Conservation (phyloP, 495 filamentous ascomycete species). For the Copromyces sp. region DNA sequence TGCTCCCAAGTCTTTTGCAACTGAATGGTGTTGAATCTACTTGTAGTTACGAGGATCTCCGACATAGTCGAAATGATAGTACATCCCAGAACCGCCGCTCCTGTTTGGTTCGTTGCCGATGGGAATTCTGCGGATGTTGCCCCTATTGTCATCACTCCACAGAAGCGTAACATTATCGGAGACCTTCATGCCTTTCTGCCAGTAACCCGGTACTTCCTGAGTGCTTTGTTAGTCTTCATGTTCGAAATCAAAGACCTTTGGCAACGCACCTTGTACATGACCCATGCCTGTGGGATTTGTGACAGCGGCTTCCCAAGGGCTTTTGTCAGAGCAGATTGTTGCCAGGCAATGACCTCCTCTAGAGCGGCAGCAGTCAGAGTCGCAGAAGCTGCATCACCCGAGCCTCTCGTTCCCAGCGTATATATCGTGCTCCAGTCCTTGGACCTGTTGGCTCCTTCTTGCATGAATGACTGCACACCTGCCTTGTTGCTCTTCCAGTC, state of each 20-base stretch:
- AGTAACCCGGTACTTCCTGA: slow-evolving; percentile 50
- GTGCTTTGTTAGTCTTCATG: background rate
- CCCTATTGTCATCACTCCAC: slow-evolving; percentile 59
- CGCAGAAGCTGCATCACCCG: slow-evolving; percentile 46
- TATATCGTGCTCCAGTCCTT: slow-evolving; percentile 46
- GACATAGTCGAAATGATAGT: slow-evolving; percentile 61
- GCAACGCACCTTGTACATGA: slow-evolving; percentile 40
- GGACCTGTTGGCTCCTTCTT: slow-evolving; percentile 43
- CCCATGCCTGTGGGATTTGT: slow-evolving; percentile 52
- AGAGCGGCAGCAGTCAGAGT: slow-evolving; percentile 37
- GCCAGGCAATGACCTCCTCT: slow-evolving; percentile 41
- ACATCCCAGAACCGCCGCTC: slow-evolving; percentile 50
- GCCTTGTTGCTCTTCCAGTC: slow-evolving; percentile 49
- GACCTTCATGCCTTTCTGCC: slow-evolving; percentile 48
- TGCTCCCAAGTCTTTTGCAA: slow-evolving; percentile 43
- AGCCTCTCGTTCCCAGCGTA: slow-evolving; percentile 57
- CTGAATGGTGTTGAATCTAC: slow-evolving; percentile 56
- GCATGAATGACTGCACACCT: slow-evolving; percentile 42
- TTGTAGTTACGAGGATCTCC: slow-evolving; percentile 49
- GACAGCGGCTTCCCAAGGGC: slow-evolving; percentile 37
- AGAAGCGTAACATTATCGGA: slow-evolving; percentile 56
- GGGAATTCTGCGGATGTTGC: slow-evolving; percentile 51
- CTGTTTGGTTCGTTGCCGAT: slow-evolving; percentile 43
- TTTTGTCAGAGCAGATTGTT: slow-evolving; percentile 38
- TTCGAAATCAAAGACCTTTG: background rate